Conservation (phyloP, 768 basidiomycete genomes). For the Amanita thiersii region DNA sequence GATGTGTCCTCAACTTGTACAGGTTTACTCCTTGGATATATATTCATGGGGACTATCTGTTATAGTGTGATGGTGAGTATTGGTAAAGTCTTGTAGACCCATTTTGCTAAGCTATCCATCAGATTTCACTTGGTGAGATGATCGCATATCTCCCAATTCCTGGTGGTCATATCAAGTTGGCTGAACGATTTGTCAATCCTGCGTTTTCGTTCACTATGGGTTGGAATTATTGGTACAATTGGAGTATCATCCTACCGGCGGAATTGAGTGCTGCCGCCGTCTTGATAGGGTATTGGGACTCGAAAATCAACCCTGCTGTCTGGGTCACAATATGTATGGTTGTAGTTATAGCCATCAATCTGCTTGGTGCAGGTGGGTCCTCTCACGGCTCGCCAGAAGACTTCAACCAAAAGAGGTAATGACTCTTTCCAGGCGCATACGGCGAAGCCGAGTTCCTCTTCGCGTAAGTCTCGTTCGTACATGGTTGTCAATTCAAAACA, state of each 20-base stretch:
- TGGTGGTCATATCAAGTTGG: constrained; percentile 74
- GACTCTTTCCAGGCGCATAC: constrained; percentile 43
- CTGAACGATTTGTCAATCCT: constrained; percentile 76
- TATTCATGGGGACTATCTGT: constrained; percentile 57
- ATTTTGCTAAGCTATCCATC: constrained; percentile 3
- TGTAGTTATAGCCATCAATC: constrained; percentile 70
- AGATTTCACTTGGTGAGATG: constrained; percentile 72
- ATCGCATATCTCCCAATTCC: constrained; percentile 70
- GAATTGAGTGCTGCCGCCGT: constrained; percentile 72
- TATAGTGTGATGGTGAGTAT: constrained; percentile 59
- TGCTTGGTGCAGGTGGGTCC: constrained; percentile 53
- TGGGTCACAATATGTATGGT: constrained; percentile 77
- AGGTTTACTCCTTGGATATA: constrained; percentile 68
- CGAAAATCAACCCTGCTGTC: constrained; percentile 48
- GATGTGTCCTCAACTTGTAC: neutral
- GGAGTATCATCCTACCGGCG: constrained; percentile 61
- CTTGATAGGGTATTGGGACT: constrained; percentile 68
- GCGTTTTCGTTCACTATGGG: constrained; percentile 57
- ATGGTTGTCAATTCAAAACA: neutral
- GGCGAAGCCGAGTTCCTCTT: constrained; percentile 86
- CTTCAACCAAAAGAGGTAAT: too few species aligned
- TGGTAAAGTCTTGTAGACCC: neutral
- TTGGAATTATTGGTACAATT: constrained; percentile 53
- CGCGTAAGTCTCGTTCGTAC: constrained; percentile 49
- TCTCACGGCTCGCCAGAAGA: too few species aligned